Conservation (phyloP, 2,329 filamentous ascomycete species). For the Fusarium goolgardi region DNA sequence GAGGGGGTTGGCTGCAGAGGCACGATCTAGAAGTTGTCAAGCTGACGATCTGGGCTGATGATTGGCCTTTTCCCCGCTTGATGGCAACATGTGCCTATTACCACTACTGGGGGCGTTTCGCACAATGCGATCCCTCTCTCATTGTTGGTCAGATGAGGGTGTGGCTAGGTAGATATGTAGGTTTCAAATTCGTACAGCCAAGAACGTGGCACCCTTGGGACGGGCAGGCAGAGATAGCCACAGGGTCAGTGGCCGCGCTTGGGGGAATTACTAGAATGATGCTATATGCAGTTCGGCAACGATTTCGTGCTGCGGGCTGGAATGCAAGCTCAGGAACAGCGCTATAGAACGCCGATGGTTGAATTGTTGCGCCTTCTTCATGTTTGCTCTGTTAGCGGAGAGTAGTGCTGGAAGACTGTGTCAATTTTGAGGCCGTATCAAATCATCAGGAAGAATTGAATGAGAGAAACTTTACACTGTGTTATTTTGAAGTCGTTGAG, state of each 20-base stretch:
- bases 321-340: constrained; percentile 20
- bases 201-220: constrained; percentile 33
- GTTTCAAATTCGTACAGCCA: constrained; percentile 32
- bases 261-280: neutral
- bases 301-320: constrained; percentile 18
- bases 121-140: constrained; percentile 20
- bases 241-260: constrained; percentile 20
- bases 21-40: constrained; percentile 24
- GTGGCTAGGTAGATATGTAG: constrained; percentile 7
- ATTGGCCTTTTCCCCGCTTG: constrained; percentile 34
- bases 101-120: constrained; percentile 15
- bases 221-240: constrained; percentile 22
- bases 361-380: neutral
- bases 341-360: constrained; percentile 1
- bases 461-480: constrained; percentile 28
- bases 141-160: constrained; percentile 29
- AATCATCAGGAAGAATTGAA: neutral
- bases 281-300: neutral
- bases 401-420: constrained; percentile 18
- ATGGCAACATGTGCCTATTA: constrained; percentile 31
- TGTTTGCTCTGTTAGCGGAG: neutral
- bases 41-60: constrained; percentile 26
- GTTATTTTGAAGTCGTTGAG: neutral
- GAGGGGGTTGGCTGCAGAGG: constrained; percentile 9
- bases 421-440: constrained; percentile 1